Evolutionary conservation across 2,329 filamentous ascomycete species (phyloP), one percentile per base, ranked within the genome.

Genomic region (Aspergillus sergii): DNA sequence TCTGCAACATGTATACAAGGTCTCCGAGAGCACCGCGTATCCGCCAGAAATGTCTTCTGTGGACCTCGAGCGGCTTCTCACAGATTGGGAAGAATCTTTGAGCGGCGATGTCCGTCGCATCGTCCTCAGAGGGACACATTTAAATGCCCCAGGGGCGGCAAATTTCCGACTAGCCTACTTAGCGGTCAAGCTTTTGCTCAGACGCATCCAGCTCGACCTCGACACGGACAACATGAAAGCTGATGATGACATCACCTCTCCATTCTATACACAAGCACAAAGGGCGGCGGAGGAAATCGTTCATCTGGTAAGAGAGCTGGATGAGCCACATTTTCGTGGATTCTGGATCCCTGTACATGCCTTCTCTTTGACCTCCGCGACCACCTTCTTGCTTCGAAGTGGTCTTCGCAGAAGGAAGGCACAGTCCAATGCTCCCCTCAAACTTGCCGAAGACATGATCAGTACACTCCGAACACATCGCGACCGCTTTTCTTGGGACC

Each of bases 161-260:
- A 86, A 86, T 57, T 75, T 87, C 16, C 81, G 84, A 3, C 71
- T 87, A 2, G 78, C 82, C 1, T 86, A 85, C 65, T 69, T 86
- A 0, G 81, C 82, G 0, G 75, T 82, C 7, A 79, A 80, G 41
- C 74, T 86, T 3, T 72, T 86, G 0, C 73, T 82, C 0, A 78
- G 81, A 30, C 78, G 84, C 2, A 80, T 86, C 26, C 77, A 80
- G 57, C 78, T 85, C 1, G 81, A 84, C 57, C 73, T 76, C 1
- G 74, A 77, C 64, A 19, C 10, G 19, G 32, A 16, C 14, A 80
- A 12, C 19, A 32, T 30, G 3, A 61, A 66, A 19, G 56, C 55
- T 9, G 62, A 69, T 19, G 64, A 69, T 55, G 57, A 50, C 39
- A 63, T 57, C 28, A 67, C 12, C 53, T 76, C 19, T 58, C 73